Conservation (phyloP, 2,329 filamentous ascomycete genomes). For the Fusarium incarnatum region DNA sequence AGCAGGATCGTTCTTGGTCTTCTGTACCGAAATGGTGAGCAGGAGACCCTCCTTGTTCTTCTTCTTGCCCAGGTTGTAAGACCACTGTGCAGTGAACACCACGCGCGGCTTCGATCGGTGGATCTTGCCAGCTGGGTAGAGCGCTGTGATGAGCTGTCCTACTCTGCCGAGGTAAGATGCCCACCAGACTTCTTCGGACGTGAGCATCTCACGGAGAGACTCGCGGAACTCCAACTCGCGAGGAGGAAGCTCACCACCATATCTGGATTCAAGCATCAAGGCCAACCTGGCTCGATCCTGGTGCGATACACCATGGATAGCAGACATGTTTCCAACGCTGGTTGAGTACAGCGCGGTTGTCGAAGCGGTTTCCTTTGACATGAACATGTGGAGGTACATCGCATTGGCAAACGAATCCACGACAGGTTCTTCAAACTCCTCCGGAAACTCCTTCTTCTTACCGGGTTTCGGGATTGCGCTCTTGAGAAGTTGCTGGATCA, state of each 20-base stretch:
- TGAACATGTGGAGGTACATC: slow-evolving; percentile 64
- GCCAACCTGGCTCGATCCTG: slow-evolving; percentile 70
- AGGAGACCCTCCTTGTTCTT: slow-evolving; percentile 56
- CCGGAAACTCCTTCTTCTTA: slow-evolving; percentile 49
- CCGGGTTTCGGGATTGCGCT: slow-evolving; percentile 57
- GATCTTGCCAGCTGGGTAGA: slow-evolving; percentile 71
- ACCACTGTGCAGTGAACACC: slow-evolving; percentile 56
- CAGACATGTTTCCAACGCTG: slow-evolving; percentile 71
- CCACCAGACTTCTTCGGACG: slow-evolving; percentile 71
- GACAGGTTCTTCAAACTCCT: slow-evolving; percentile 58
- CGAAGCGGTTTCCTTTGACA: slow-evolving; percentile 66
- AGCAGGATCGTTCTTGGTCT: slow-evolving; percentile 52
- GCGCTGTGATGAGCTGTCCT: slow-evolving; percentile 65
- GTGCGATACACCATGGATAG: slow-evolving; percentile 72
- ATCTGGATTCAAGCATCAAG: slow-evolving; percentile 72
- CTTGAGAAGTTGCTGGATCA: slow-evolving; percentile 61
- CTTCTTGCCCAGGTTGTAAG: slow-evolving; percentile 54
- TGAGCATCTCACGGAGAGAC: slow-evolving; percentile 65
- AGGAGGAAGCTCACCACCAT: slow-evolving; percentile 70
- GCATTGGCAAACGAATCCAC: slow-evolving; percentile 69
- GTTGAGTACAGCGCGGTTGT: slow-evolving; percentile 71
- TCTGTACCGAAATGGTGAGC: slow-evolving; percentile 57
- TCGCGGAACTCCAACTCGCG: slow-evolving; percentile 66
- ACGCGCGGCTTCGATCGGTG: slow-evolving; percentile 54
- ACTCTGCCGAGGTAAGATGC: slow-evolving; percentile 71